A percentile compares a stretch with the other conserved stretches of the same genome.
phyloP scores from a whole-genome alignment of 352 stramenopile genomes.

The Phytophthora quininea region DNA sequence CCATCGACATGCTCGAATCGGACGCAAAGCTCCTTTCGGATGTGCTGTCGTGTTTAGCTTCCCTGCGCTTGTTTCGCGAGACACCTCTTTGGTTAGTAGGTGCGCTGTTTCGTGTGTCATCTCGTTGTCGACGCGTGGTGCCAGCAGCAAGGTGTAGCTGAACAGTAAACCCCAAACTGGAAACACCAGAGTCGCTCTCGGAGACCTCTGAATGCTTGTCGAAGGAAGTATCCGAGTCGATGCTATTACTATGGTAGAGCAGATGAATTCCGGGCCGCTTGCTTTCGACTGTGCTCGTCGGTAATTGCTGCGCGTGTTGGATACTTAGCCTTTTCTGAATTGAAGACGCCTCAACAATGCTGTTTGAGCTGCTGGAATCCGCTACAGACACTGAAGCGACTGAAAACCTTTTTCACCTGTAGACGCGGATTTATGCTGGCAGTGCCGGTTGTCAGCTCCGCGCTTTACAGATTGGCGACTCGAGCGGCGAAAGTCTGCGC shows the following conservation, averaged over 20 bases:
- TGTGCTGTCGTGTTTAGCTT: slow-evolving; percentile 6
- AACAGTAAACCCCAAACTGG: slow-evolving; percentile 55
- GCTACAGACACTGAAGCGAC: slow-evolving; percentile 15
- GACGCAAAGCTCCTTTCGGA: slow-evolving; percentile 43
- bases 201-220: slow-evolving; percentile 30
- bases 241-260: background rate
- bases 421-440: no score
- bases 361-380: slow-evolving; percentile 10
- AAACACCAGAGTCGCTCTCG: slow-evolving; percentile 44
- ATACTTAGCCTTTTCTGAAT: background rate
- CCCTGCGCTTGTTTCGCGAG: background rate
- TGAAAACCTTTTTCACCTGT: background rate
- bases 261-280: background rate
- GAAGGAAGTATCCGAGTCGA: background rate
- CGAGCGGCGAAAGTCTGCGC: slow-evolving; percentile 8
- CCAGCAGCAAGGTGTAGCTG: slow-evolving; percentile 46
- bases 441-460: no score
- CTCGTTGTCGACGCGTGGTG: slow-evolving; percentile 20
- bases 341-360: background rate
- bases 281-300: background rate
- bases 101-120: slow-evolving; percentile 4
- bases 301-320: background rate
- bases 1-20: slow-evolving; percentile 52
- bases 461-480: no score
- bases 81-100: background rate